Conservation (phyloP, 768 basidiomycete genomes). For the Coprinopsis sp. region DNA sequence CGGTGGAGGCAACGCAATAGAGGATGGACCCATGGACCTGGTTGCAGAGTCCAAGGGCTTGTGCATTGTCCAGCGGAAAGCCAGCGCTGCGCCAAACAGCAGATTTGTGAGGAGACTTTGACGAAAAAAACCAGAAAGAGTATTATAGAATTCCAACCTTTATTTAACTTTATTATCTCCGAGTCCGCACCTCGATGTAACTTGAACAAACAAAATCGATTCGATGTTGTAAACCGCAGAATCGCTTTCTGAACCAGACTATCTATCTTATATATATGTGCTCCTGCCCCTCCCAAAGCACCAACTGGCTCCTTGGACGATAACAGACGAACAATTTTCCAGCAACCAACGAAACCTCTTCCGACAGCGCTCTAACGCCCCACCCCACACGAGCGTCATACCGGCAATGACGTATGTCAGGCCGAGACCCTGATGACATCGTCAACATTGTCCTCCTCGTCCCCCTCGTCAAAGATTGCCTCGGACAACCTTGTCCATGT, state of each 20-base stretch:
- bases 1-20: slow-evolving; percentile 33
- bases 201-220: too few species aligned
- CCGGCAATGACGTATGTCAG: slow-evolving; percentile 30
- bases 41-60: slow-evolving; percentile 3
- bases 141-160: too few species aligned
- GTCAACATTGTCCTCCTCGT: too few species aligned
- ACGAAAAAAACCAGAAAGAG: not conserved
- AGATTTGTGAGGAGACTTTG: not conserved
- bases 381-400: slow-evolving; percentile 16
- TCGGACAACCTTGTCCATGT: slow-evolving; percentile 62
- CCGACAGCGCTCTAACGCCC: slow-evolving; percentile 15
- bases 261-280: too few species aligned
- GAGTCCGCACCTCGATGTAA: too few species aligned
- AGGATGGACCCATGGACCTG: slow-evolving; percentile 17
- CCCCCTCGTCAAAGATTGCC: slow-evolving; percentile 22
- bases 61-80: slow-evolving; percentile 9
- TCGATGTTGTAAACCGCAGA: too few species aligned
- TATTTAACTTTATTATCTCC: too few species aligned
- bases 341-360: slow-evolving; percentile 8
- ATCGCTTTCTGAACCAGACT: too few species aligned
- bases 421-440: slow-evolving; percentile 22
- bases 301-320: slow-evolving; percentile 4
- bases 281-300: too few species aligned
- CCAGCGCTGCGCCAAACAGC: not conserved
- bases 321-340: slow-evolving; percentile 5